Evolutionary conservation across 306 rosid species (phyloP), one percentile per base, ranked within the genome.

Genomic region (Quercus suber): DNA sequence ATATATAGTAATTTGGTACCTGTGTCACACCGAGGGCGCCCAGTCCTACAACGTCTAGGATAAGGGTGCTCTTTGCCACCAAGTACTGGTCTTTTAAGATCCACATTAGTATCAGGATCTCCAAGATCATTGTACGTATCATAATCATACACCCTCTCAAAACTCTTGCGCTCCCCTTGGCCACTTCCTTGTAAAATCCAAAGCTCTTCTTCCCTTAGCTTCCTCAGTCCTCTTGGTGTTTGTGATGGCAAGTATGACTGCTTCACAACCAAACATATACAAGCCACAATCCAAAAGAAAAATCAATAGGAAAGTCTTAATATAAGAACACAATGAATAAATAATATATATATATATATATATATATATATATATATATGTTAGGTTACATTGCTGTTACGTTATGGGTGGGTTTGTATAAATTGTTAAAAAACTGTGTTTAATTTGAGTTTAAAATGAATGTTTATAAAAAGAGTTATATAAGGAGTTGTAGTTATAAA

Each of bases 51-150:
- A 57, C 88, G 88, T 7, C 86, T 65, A 3, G 88, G 88, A 53
- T 85, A 82, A 0, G 88, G 78, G 21, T 63, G 37, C 18, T 78
- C 56, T 35, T 75, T 53, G 45, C 88, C 88, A 0, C 88, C 88
- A 3, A 85, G 84, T 2, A 73, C 84, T 0, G 86, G 73, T 73
- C 88, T 82, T 58, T 43, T 1, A 5, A 79, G 90, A 18, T 79
- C 84, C 1, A 2, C 11, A 30, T 18, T 73, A 17, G 6, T 59
- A 25, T 82, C 87, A 6, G 89, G 89, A 58, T 82, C 20, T 5
- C 89, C 92, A 37, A 89, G 75, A 53, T 89, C 92, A 10, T 86
- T 84, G 61, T 84, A 89, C 4, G 86, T 87, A 71, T 89, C 92
- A 2, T 84, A 89, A 70, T 89, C 92, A 9, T 89, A 89, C 1